Percentiles rank a stretch among this genome's conserved stretches.
Conservation (phyloP, 208 protist species). For the Zelonia costaricensis region DNA sequence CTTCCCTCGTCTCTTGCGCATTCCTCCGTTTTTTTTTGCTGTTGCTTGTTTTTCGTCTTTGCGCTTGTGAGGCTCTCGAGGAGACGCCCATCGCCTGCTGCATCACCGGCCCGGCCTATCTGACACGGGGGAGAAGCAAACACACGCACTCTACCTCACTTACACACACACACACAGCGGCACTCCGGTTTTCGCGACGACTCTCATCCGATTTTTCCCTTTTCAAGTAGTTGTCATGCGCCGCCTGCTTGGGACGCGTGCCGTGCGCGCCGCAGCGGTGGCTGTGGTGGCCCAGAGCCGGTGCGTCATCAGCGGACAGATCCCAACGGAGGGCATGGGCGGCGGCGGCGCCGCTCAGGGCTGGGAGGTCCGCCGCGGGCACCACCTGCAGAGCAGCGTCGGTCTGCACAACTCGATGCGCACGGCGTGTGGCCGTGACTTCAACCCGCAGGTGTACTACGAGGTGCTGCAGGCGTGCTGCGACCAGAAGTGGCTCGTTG, state of each 20-base stretch:
- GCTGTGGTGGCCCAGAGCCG: no score
- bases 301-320: constrained; percentile 51
- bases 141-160: no score
- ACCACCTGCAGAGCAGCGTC: constrained; percentile 78
- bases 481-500: constrained; percentile 81
- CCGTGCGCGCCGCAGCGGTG: background rate
- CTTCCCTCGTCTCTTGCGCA: no score
- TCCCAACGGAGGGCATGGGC: constrained; percentile 43
- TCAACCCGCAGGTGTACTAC: constrained; percentile 80
- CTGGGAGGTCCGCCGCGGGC: constrained; percentile 65
- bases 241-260: constrained; percentile 11
- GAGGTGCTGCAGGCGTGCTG: constrained; percentile 87
- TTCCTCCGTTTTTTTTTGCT: constrained; percentile 1
- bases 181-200: no score
- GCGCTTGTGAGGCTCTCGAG: no score
- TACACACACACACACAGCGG: no score
- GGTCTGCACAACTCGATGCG: constrained; percentile 61
- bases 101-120: no score
- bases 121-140: no score
- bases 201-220: no score
- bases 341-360: constrained; percentile 14
- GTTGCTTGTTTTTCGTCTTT: background rate
- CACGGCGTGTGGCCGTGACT: constrained; percentile 82
- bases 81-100: no score
- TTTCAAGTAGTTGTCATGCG: constrained; percentile 8